phyloP scores from a whole-genome alignment of 2,329 filamentous ascomycete species.

The Phialophora tarda region DNA sequence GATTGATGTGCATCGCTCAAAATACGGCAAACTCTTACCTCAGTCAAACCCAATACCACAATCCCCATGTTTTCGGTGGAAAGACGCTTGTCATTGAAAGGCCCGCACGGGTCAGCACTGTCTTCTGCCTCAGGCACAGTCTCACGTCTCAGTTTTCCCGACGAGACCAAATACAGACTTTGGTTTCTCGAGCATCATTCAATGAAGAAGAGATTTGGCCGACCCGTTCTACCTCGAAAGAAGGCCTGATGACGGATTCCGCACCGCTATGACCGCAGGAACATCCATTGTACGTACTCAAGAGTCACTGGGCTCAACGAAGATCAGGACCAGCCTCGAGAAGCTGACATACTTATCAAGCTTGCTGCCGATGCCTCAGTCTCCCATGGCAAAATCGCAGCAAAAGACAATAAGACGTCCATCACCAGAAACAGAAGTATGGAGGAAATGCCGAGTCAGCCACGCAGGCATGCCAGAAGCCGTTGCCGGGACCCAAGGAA shows the following conservation, averaged over 20 bases:
- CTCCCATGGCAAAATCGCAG: neutral
- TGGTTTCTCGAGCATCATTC: neutral
- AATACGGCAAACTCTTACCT: neutral
- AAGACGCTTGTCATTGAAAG: slow-evolving; percentile 2
- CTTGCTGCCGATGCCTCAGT: neutral
- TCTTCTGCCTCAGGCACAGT: slow-evolving; percentile 12
- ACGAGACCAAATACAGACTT: neutral
- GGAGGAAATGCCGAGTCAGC: neutral
- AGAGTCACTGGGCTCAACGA: neutral
- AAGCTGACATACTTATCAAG: neutral
- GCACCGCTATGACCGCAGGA: neutral
- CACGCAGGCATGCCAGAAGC: neutral
- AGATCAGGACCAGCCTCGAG: neutral
- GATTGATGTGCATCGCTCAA: neutral
- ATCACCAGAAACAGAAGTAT: neutral
- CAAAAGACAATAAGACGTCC: neutral
- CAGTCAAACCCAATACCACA: neutral
- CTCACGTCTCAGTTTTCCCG: neutral
- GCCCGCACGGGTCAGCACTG: slow-evolving; percentile 1
- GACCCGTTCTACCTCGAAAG: neutral
- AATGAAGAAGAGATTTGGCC: neutral
- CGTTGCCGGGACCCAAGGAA: neutral
- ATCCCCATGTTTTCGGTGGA: neutral
- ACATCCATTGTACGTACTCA: neutral
- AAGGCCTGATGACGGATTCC: neutral